Conservation (phyloP, 352 stramenopile species). For the Saprolegnia diclina region DNA sequence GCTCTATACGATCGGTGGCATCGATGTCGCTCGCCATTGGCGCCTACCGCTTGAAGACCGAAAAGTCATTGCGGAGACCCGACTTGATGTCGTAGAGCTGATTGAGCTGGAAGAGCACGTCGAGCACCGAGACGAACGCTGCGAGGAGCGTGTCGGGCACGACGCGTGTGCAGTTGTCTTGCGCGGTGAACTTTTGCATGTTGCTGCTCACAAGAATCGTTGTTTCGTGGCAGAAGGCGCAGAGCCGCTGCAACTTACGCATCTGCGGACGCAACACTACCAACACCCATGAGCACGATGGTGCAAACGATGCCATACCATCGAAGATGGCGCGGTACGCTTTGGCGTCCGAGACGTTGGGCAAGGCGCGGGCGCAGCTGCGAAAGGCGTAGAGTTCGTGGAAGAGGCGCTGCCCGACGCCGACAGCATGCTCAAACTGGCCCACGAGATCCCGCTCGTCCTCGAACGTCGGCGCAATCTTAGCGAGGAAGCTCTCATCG, state of each 20-base stretch:
- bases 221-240: slow-evolving; percentile 50
- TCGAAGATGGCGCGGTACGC: slow-evolving; percentile 43
- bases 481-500: background rate
- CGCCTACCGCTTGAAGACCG: slow-evolving; percentile 56
- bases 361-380: slow-evolving; percentile 49
- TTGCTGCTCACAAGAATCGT: slow-evolving; percentile 62
- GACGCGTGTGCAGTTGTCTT: slow-evolving; percentile 56
- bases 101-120: slow-evolving; percentile 59
- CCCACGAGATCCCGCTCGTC: slow-evolving; percentile 61
- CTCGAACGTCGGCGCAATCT: slow-evolving; percentile 39
- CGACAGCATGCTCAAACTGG: slow-evolving; percentile 40
- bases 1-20: slow-evolving; percentile 31
- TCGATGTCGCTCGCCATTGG: background rate
- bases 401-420: slow-evolving; percentile 37
- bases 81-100: slow-evolving; percentile 62
- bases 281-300: background rate
- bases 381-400: slow-evolving; percentile 50
- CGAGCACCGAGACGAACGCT: slow-evolving; percentile 50
- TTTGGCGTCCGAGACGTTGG: slow-evolving; percentile 29
- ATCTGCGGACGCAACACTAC: slow-evolving; percentile 59
- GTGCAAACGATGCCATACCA: slow-evolving; percentile 28
- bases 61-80: slow-evolving; percentile 68
- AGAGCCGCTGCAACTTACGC: slow-evolving; percentile 47
- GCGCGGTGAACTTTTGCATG: slow-evolving; percentile 56
- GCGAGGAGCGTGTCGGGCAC: slow-evolving; percentile 60